Conservation (phyloP, 2,329 filamentous ascomycete genomes). For the Colletotrichum nymphaeae region DNA sequence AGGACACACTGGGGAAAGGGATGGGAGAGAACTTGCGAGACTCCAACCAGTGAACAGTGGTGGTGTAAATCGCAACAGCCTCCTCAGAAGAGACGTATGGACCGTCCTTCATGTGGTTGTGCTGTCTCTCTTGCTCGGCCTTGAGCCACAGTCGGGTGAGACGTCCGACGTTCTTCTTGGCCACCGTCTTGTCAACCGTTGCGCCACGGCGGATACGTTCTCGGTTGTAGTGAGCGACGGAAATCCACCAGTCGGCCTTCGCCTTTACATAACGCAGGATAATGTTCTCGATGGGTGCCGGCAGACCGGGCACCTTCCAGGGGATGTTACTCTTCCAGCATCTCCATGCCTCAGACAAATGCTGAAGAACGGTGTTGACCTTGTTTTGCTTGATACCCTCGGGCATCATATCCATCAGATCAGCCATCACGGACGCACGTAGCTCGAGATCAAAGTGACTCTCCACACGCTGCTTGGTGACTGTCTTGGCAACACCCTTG, state of each 20-base stretch:
- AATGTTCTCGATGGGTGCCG: slow-evolving; percentile 98
- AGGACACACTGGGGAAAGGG: slow-evolving; percentile 97
- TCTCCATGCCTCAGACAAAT: slow-evolving; percentile 97
- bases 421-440: slow-evolving; percentile 97
- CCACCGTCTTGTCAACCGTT: slow-evolving; percentile 98
- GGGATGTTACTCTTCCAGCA: slow-evolving; percentile 99
- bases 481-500: slow-evolving; percentile 98
- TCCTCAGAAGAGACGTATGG: slow-evolving; percentile 99
- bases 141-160: slow-evolving; percentile 97
- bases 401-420: slow-evolving; percentile 99
- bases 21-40: slow-evolving; percentile 98
- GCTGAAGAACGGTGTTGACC: slow-evolving; percentile 96
- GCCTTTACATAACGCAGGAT: slow-evolving; percentile 98
- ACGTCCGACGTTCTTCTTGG: slow-evolving; percentile 98
- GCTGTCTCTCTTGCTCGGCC: slow-evolving; percentile 96
- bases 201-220: slow-evolving; percentile 96
- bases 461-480: slow-evolving; percentile 98
- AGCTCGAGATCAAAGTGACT: slow-evolving; percentile 98
- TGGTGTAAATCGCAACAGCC: slow-evolving; percentile 98
- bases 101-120: slow-evolving; percentile 99
- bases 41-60: slow-evolving; percentile 98
- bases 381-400: slow-evolving; percentile 99
- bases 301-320: slow-evolving; percentile 97
- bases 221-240: slow-evolving; percentile 97
- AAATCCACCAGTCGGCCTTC: slow-evolving; percentile 99